phyloP scores from a whole-genome alignment of 2,329 filamentous ascomycete species.

The Reticulascus tulasneorum region DNA sequence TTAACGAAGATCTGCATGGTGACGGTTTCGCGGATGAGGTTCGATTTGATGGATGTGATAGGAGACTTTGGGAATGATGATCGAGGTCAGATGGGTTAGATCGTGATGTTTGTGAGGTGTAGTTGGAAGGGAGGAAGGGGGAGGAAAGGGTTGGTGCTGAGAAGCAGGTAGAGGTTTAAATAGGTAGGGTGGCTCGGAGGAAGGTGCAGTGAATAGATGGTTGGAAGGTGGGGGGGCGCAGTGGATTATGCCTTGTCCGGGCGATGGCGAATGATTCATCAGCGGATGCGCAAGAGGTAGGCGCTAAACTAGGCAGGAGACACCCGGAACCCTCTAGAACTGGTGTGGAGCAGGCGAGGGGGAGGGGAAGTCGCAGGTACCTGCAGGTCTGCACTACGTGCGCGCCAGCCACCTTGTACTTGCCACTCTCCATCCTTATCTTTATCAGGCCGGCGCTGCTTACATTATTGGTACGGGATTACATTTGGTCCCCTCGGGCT shows the following conservation, averaged over 20 bases:
- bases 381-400: neutral
- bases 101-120: constrained; percentile 1
- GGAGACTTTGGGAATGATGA: constrained; percentile 1
- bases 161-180: constrained; percentile 7
- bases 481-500: too few species aligned
- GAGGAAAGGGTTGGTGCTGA: constrained; percentile 5
- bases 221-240: constrained; percentile 18
- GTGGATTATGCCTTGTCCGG: constrained; percentile 17
- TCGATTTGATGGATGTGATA: constrained; percentile 16
- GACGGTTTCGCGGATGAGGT: constrained; percentile 26
- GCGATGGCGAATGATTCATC: constrained; percentile 31
- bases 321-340: constrained; percentile 35
- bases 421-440: neutral
- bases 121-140: constrained; percentile 9
- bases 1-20: constrained; percentile 98
- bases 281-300: constrained; percentile 21
- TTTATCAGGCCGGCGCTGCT: neutral
- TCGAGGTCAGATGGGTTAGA: neutral
- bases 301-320: constrained; percentile 10
- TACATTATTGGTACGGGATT: too few species aligned
- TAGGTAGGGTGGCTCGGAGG: constrained; percentile 6
- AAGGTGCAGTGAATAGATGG: constrained; percentile 6
- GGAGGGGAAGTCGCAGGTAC: neutral
- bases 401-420: constrained; percentile 1
- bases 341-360: constrained; percentile 1